Percentiles rank a stretch among this genome's conserved stretches.
Conservation (phyloP, 2,329 filamentous ascomycete genomes). For the Arthroderma sp. region DNA sequence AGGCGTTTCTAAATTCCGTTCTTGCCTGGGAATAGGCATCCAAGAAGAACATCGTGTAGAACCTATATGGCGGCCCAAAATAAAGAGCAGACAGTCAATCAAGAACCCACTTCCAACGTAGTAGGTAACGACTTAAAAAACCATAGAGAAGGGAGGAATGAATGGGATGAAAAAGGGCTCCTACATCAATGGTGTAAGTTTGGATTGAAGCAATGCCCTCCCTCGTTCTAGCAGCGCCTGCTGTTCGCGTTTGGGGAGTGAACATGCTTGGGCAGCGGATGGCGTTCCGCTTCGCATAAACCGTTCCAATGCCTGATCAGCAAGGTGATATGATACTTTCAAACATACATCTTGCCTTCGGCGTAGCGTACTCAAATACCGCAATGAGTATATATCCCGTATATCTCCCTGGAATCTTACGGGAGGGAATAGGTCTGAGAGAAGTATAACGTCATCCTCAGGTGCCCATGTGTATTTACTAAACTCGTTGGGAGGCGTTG, state of each 20-base stretch:
- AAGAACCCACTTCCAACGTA: too few relatives aligned
- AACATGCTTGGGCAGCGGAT: constrained; percentile 19
- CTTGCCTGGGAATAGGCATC: constrained; percentile 27
- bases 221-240: constrained; percentile 22
- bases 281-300: constrained; percentile 21
- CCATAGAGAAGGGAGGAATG: neutral
- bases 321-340: constrained; percentile 27
- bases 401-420: constrained; percentile 21
- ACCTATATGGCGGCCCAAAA: constrained; percentile 16
- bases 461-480: constrained; percentile 28
- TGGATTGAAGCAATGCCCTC: constrained; percentile 23
- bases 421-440: constrained; percentile 31
- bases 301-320: constrained; percentile 28
- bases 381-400: constrained; percentile 26
- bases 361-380: constrained; percentile 26
- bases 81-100: too few relatives aligned
- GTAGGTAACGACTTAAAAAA: too few relatives aligned
- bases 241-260: constrained; percentile 22
- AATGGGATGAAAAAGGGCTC: constrained; percentile 6
- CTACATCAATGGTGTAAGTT: constrained; percentile 30
- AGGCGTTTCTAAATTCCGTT: constrained; percentile 23
- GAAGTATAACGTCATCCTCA: constrained; percentile 30
- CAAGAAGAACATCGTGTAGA: constrained; percentile 29
- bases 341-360: constrained; percentile 27
- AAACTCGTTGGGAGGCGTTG: constrained; percentile 24